These are phyloP conservation scores for Trichoderma sp. DNA, from an alignment of 2,329 filamentous ascomycete species.

Conservation along the genomic window DNA sequence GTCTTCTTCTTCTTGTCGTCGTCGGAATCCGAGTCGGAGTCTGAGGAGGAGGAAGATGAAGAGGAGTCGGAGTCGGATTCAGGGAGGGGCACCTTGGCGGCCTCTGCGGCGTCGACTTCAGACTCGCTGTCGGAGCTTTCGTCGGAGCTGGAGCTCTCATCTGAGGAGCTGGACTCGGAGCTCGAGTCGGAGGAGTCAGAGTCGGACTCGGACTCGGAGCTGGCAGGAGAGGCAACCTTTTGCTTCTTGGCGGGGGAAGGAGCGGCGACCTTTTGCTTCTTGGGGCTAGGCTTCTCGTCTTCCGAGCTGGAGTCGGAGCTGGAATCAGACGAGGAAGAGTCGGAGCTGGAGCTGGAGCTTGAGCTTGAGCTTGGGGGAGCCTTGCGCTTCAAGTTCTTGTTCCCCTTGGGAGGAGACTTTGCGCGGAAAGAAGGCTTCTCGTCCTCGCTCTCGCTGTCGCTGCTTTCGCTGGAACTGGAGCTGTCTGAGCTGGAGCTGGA, in stretches of 20 bases:
- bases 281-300: conserved; percentile 45
- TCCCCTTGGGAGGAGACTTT: conserved; percentile 25
- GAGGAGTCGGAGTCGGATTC: conserved; percentile 36
- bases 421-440: conserved; percentile 23
- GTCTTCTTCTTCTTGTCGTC: conserved; percentile 31
- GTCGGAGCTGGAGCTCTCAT: conserved; percentile 34
- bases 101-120: conserved; percentile 37
- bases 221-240: conserved; percentile 36
- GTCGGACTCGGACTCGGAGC: conserved; percentile 14
- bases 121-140: conserved; percentile 41
- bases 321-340: conserved; percentile 24
- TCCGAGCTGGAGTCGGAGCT: conserved; percentile 37
- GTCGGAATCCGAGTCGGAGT: conserved; percentile 29
- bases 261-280: conserved; percentile 49
- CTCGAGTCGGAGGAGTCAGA: not conserved
- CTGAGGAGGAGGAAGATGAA: conserved; percentile 26
- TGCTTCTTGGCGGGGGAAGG: conserved; percentile 48
- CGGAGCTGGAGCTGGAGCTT: conserved; percentile 21
- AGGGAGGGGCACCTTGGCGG: conserved; percentile 43
- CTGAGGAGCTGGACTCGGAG: conserved; percentile 29
- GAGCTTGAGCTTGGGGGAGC: conserved; percentile 31
- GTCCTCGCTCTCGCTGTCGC: conserved; percentile 24
- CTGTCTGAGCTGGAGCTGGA: conserved; percentile 3
- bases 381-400: conserved; percentile 42
- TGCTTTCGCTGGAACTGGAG: conserved; percentile 32